Evolutionary conservation across 805 yeast species (phyloP), one percentile per base, ranked within the genome.

Genomic region (Candida verbasci): DNA sequence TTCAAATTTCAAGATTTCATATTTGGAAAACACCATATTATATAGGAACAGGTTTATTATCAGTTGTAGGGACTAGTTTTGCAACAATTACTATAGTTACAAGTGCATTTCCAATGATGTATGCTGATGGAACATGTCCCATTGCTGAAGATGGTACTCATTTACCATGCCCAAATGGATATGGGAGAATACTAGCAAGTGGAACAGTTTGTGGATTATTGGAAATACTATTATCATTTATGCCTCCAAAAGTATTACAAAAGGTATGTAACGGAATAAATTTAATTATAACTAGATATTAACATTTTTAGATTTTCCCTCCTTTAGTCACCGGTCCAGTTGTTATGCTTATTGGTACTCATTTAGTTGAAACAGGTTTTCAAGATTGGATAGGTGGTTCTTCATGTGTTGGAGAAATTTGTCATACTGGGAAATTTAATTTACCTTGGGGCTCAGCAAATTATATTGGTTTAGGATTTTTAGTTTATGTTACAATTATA

Each of bases 321-420:
- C 89, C 95, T 24, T 64, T 86, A 36, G 96, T 89, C 43, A 88
- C 95, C 20, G 96, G 96, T 40, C 95, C 96, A 8, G 96, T 88
- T 31, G 96, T 88, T 21, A 60, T 88, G 38, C 70, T 88, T 23
- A 87, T 88, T 52, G 97, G 96, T 48, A 70, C 80, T 30, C 64
- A 70, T 18, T 71, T 88, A 48, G 70, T 87, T 41, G 67, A 68
- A 46, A 58, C 86, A 23, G 96, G 95, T 17, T 81, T 88, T 59
- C 59, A 76, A 52, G 86, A 88, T 60, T 86, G 94, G 84, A 80
- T 78, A 28, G 97, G 97, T 47, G 97, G 97, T 35, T 69, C 86
- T 10, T 81, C 79, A 18, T 82, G 88, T 55, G 64, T 53, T 15
- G 69, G 61, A 26, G 60, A 51, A 27, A 53, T 33, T 2, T 55